Conservation (phyloP, 345 rosid species). For the Isatis tinctoria region DNA sequence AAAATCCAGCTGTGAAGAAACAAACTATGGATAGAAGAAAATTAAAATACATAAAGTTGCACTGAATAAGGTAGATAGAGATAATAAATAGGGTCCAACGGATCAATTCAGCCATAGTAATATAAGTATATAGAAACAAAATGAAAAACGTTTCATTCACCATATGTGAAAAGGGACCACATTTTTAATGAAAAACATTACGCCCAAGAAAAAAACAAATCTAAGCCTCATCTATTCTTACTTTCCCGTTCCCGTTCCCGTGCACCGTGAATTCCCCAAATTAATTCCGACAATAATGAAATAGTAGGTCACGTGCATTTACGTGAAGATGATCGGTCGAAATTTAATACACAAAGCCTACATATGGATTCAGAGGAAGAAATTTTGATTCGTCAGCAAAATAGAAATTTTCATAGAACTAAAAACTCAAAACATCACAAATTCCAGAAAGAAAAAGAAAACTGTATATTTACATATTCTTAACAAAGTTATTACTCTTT, state of each 20-base stretch:
- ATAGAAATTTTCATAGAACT: not conserved
- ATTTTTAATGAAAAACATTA: not conserved
- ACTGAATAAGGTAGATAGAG: slow-evolving; percentile 13
- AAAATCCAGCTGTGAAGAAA: not conserved
- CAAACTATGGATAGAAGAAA: not conserved
- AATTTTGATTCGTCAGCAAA: not conserved
- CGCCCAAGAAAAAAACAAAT: not conserved
- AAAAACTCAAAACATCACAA: not conserved
- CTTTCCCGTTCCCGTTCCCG: slow-evolving; percentile 21
- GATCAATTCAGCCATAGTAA: not conserved
- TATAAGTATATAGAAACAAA: not conserved
- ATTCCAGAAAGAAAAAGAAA: not conserved
- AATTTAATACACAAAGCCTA: not conserved
- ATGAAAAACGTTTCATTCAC: not conserved
- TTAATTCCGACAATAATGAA: slow-evolving; percentile 20
- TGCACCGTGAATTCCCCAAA: slow-evolving; percentile 24
- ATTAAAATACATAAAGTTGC: not conserved
- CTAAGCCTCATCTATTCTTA: slow-evolving; percentile 17
- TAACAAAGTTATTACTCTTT: slow-evolving; percentile 22
- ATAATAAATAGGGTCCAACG: slow-evolving; percentile 20
- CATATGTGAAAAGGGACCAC: slow-evolving; percentile 11
- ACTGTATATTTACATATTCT: slow-evolving; percentile 32
- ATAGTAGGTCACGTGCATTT: slow-evolving; percentile 22
- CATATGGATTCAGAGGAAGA: too few species aligned
- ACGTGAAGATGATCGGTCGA: slow-evolving; percentile 16